Base-by-base conservation (phyloP, 768 basidiomycete species). In the Daedaleopsis nitida region DNA sequence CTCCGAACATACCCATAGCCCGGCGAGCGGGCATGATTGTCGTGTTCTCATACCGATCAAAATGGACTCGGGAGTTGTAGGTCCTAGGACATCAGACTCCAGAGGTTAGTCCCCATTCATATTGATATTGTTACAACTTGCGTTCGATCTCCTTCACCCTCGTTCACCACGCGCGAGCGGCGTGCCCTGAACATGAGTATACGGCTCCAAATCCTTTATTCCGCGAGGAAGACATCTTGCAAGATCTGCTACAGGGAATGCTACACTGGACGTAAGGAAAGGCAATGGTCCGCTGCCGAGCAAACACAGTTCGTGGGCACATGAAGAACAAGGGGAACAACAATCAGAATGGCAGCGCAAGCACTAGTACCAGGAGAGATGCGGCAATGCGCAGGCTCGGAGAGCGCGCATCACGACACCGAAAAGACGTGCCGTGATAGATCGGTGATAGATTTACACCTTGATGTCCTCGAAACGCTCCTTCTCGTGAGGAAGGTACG, bases 401-500 rank as follows among this genome's bases (percentile, higher is more conserved):
- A 17, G 17, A 17, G 39, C 39, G 13, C 39, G 39, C 39, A 42
- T 17, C 17, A 17, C 45, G 8, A 19, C 45, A 21, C 8, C 17
- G 6, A 47, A 11, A 21, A n/a, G 12, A 4, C 47, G 23, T 24
- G 23, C n/a, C n/a, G 13, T 10, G 7, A 32, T 32, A 42, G 39
- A 17, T 48, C n/a, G 23, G 13, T 10, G 7, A 32, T 32, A 42
- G 39, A 17, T 48, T 65, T 55, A 74, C 21, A 70, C 62, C 62
- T 62, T 62, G 32, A 63, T 56, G 48, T 62, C 64, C 55, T 66
- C 65, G 56, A 68, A 69, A 49, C 68, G 60, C 61, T 60, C 63
- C 69, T 72, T 72, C 62, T 72, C 71, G 23, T 71, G 49, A 24
- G 64, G 63, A 19, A 65, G 52, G 60, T 72, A 69, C 51, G 51